Evolutionary conservation across 2,329 filamentous ascomycete genomes (phyloP).

Genomic region (Diaporthe caulivora): DNA sequence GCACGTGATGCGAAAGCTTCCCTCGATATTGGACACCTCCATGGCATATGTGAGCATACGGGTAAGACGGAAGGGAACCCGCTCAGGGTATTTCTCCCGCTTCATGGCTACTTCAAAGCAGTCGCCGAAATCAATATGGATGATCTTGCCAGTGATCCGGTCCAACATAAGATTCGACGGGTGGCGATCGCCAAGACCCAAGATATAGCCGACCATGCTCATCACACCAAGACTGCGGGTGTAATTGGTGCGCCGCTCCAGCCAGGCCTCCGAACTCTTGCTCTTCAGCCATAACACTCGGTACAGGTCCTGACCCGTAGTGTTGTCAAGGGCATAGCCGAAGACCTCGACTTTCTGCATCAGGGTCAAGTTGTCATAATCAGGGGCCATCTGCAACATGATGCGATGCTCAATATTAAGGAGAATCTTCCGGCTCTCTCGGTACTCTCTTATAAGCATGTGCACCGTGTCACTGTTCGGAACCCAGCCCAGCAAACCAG

Average conservation of each 20-base stretch:
- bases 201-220: slow-evolving; percentile 99
- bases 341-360: slow-evolving; percentile 99
- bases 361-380: slow-evolving; percentile 97
- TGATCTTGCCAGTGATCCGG: slow-evolving; percentile 93
- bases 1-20: slow-evolving; percentile 97
- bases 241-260: slow-evolving; percentile 98
- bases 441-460: slow-evolving; percentile 95
- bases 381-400: slow-evolving; percentile 99
- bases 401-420: slow-evolving; percentile 99
- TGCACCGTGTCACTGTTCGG: slow-evolving; percentile 98
- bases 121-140: slow-evolving; percentile 99
- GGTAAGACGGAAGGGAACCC: slow-evolving; percentile 96
- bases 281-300: slow-evolving; percentile 99
- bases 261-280: slow-evolving; percentile 97
- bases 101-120: slow-evolving; percentile 99
- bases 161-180: slow-evolving; percentile 99
- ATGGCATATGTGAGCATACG: slow-evolving; percentile 99
- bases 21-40: slow-evolving; percentile 99
- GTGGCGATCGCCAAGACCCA: slow-evolving; percentile 95
- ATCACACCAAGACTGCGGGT: slow-evolving; percentile 97
- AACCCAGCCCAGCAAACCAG: slow-evolving; percentile 95
- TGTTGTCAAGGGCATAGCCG: slow-evolving; percentile 98
- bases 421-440: slow-evolving; percentile 95
- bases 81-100: slow-evolving; percentile 97
- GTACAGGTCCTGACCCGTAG: slow-evolving; percentile 97